Evolutionary conservation across 2,329 filamentous ascomycete species (phyloP).

Genomic region (Fusarium oxysporum): DNA sequence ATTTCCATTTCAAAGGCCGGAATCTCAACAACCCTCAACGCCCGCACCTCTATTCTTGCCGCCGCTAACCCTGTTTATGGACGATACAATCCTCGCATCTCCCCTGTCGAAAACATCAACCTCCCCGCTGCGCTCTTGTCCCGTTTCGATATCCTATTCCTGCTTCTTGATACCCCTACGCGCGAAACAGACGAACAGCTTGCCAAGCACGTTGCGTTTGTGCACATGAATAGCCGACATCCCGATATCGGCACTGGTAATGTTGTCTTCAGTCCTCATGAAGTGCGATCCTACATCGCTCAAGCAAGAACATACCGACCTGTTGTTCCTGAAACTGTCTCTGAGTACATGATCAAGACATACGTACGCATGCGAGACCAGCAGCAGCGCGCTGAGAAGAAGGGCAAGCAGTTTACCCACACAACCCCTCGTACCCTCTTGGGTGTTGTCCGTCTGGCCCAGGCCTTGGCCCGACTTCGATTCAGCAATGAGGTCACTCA

Average conservation of each 20-base stretch:
- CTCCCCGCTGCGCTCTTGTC: conserved; percentile 96
- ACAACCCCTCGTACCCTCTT: conserved; percentile 94
- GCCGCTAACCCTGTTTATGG: conserved; percentile 98
- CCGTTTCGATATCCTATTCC: conserved; percentile 96
- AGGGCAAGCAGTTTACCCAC: conserved; percentile 92
- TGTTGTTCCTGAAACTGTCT: conserved; percentile 83
- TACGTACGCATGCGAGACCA: conserved; percentile 95
- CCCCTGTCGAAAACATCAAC: conserved; percentile 98
- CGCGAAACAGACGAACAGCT: conserved; percentile 93
- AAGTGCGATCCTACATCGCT: conserved; percentile 96
- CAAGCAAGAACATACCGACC: conserved; percentile 91
- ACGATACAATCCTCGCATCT: conserved; percentile 96
- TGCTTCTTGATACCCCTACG: conserved; percentile 93
- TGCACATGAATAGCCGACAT: conserved; percentile 96
- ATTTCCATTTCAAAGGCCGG: conserved; percentile 85
- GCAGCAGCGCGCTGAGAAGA: conserved; percentile 90
- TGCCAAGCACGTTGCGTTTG: conserved; percentile 93
- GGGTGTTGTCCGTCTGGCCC: conserved; percentile 90
- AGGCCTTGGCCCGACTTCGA: conserved; percentile 90
- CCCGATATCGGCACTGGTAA: conserved; percentile 74
- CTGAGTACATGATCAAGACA: conserved; percentile 96
- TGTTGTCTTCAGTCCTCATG: conserved; percentile 89
- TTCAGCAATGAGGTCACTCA: conserved; percentile 87
- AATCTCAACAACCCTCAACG: conserved; percentile 85
- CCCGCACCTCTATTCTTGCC: conserved; percentile 93